Evolutionary conservation across 2,329 filamentous ascomycete genomes (phyloP), one percentile per base, ranked within the genome.

Genomic region (Exophiala viscosa): DNA sequence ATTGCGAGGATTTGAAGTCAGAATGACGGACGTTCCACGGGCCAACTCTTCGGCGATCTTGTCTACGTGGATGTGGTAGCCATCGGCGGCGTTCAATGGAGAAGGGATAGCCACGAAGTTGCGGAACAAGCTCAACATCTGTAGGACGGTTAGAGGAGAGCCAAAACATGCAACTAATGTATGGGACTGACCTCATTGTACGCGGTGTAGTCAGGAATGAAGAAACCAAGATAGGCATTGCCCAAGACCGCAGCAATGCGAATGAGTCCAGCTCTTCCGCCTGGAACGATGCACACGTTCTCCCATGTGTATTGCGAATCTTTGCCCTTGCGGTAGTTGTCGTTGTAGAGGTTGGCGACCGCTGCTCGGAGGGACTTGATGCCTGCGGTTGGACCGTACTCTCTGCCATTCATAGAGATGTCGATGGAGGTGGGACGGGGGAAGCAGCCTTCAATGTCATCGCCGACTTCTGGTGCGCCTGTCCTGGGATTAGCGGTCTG

Each of bases 1-100:
- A 72, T 97, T 97, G 59, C 92, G 85, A 8, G 92, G 92, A 75
- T 97, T 97, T 1, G 90, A 96, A 33, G 92, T 97, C 58, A 97
- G 74, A 64, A 97, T 91, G 60, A 96, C 92, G 4, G 85, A 86
- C 14, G 87, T 89, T 60, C 90, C 90, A 61, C 90, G 85, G 40
- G 88, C 84, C 61, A 96, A 92, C 70, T 95, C 90, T 64, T 95
- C 88, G 13, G 87, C 87, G 64, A 97, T 93, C 76, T 93, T 95
- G 69, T 95, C 86, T 2, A 90, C 87, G 67, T 95, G 87, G 68
- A 97, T 95, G 66, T 95, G 89, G 73, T 96, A 97, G 60, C 86
- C 86, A 67, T 97, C 91, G 54, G 87, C 83, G 65, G 90, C 85
- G 32, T 86, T 84, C 10, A 97, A 79, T 9, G 91, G 92, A 3